phyloP scores from a whole-genome alignment of 441 rosid genomes.

The Pelargonium citronellum region DNA sequence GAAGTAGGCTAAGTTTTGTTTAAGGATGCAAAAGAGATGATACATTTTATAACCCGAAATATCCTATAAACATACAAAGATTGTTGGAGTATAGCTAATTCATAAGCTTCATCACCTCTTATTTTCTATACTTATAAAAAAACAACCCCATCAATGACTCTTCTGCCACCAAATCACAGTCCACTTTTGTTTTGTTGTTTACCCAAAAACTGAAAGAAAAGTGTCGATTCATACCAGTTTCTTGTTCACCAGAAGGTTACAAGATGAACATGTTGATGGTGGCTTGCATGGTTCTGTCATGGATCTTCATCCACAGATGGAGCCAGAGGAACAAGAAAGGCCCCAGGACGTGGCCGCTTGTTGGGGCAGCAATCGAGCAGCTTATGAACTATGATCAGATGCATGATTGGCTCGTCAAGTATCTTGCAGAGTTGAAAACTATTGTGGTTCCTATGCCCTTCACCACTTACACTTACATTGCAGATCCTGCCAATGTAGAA shows the following conservation, averaged over 20 bases:
- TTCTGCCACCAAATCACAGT: slow-evolving; percentile 5
- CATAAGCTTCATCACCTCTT: slow-evolving; percentile 24
- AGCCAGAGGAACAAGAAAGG: slow-evolving; percentile 61
- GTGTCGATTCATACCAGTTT: slow-evolving; percentile 12
- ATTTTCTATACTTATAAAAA: neutral
- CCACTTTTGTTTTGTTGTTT: slow-evolving; percentile 14
- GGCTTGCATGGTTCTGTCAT: slow-evolving; percentile 43
- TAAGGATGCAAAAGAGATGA: slow-evolving; percentile 36
- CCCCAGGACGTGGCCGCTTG: slow-evolving; percentile 84
- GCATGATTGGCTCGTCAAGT: slow-evolving; percentile 89
- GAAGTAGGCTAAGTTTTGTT: slow-evolving; percentile 23
- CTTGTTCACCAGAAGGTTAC: slow-evolving; percentile 26
- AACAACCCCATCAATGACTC: neutral
- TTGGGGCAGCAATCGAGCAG: slow-evolving; percentile 88
- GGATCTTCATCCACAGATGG: slow-evolving; percentile 69
- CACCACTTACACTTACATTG: slow-evolving; percentile 77
- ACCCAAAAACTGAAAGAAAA: too few relatives aligned
- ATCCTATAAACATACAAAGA: slow-evolving; percentile 29
- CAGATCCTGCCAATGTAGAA: slow-evolving; percentile 85
- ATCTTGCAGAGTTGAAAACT: slow-evolving; percentile 51
- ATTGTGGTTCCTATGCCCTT: slow-evolving; percentile 90
- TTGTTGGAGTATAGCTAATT: slow-evolving; percentile 32
- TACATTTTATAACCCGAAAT: slow-evolving; percentile 19
- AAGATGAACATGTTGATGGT: slow-evolving; percentile 38
- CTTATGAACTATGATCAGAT: slow-evolving; percentile 64